Evolutionary conservation across 2,329 filamentous ascomycete species (phyloP), one percentile per base, ranked within the genome.

Genomic region (Allantophomopsis lycopodina): DNA sequence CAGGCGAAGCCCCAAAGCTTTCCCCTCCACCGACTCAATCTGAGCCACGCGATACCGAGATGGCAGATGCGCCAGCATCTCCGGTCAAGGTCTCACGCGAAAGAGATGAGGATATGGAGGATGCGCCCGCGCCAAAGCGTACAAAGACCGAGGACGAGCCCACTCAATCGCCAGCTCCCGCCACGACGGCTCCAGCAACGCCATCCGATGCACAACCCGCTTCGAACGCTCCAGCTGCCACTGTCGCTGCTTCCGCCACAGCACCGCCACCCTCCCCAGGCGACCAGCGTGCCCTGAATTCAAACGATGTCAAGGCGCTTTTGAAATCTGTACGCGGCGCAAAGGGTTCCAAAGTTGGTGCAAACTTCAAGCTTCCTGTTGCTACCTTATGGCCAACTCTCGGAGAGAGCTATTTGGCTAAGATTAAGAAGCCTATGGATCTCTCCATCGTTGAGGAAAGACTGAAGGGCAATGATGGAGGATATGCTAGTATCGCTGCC

Each of bases 271-370:
- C 17, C 8, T 39, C 45, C 4, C 10, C 38, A 6, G 35, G 42
- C 2, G 30, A 31, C 11, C 31, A 37, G 12, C 16, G 32, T 7
- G 32, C 46, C 5, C 71, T 86, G 40, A 78, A 78, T 1, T 50
- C 61, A 1, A 66, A 68, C 39, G 76, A 83, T 48, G 68, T 66
- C 41, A 73, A 72, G 39, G 78, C 76, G 48, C 66, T 83, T 34
- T 61, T 79, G 28, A 74, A 76, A 44, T 69, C 79, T 23, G 63
- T 89, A 38, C 79, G 76, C 23, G 78, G 80, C 39, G 69, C 89
- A 41, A 94, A 93, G 64, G 91, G 94, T 60, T 88, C 85, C 36
- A 86, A 89, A 56, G 76, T 79, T 43, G 84, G 89, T 2, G 62
- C 63, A 6, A 73, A 80, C 40, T 96, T 94, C 63, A 71, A 76